Base-by-base conservation (phyloP, 139 green algal species). In the Chlamydomonas schloesseri region DNA sequence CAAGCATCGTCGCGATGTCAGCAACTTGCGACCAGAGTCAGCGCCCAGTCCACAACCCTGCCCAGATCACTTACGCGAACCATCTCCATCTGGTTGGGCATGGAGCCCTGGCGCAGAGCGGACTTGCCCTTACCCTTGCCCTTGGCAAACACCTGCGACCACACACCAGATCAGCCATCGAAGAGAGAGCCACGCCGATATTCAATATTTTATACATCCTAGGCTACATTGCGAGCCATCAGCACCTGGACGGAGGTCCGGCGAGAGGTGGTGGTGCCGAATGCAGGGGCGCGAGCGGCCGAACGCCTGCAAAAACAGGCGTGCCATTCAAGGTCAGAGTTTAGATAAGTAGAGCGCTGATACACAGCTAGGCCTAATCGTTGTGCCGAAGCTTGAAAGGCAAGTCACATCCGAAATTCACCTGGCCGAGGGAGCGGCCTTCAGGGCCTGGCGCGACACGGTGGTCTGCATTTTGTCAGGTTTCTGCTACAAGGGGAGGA, bases 81-180 rank as follows among this genome's bases (percentile, higher is more conserved):
- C 21, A 65, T 36, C 85, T 87, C 77, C 64, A 53, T 68, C 28
- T 87, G 58, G 28, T 71, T 71, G 53, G 86, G 86, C n/a, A 90
- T 75, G 8, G 36, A 31, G 42, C 80, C 71, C 21, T 64, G 36
- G 70, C 86, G 70, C 15, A 75, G 69, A 10, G 71, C 58, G 28
- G 57, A 86, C 78, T 89, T 88, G 37, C 83, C 74, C 58, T 91
- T 91, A 64, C 88, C 88, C 82, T 91, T 91, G 60, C 78, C 78
- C 82, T 92, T 92, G 24, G 89, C 89, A 33, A 86, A 77, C 0
- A 93, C 87, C 89, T 93, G 71, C 71, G 29, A 4, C 29, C 15
- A 13, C 9, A 73, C 11, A 36, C 9, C 36, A 29, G 70, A 75
- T 57, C 36, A 75, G 28, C 33, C 36, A 13, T 18, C 28, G 28